These are phyloP conservation scores for Phytophthora hibernalis DNA, from an alignment of 352 stramenopile species.

Conservation along the genomic window DNA sequence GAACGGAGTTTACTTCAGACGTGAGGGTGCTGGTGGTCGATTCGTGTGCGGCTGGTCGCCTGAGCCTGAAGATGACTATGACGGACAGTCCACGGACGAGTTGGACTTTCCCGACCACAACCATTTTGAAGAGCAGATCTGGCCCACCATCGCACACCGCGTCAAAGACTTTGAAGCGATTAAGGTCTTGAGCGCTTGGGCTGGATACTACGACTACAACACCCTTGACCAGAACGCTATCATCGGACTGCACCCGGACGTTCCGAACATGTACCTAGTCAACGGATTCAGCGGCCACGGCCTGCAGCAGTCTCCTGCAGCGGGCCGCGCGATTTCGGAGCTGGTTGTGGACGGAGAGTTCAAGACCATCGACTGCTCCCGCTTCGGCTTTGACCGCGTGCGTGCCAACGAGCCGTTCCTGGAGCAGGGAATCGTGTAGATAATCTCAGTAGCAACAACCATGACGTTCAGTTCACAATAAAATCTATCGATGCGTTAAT, in stretches of 20 bases:
- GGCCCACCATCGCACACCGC: constrained; percentile 79
- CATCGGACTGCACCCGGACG: constrained; percentile 78
- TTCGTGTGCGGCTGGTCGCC: constrained; percentile 82
- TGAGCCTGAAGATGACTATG: constrained; percentile 59
- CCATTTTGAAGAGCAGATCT: constrained; percentile 82
- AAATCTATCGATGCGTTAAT: constrained; percentile 43
- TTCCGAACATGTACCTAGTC: constrained; percentile 84
- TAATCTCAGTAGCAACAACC: constrained; percentile 3
- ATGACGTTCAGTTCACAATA: constrained; percentile 17
- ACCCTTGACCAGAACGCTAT: constrained; percentile 90
- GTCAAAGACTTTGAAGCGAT: constrained; percentile 83
- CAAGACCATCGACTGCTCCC: constrained; percentile 76
- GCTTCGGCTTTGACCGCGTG: constrained; percentile 77
- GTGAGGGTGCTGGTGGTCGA: constrained; percentile 68
- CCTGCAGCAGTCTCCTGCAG: constrained; percentile 80
- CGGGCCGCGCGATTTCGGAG: constrained; percentile 78
- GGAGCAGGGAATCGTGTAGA: constrained; percentile 80
- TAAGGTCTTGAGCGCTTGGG: constrained; percentile 81
- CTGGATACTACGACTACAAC: constrained; percentile 91
- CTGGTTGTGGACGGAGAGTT: constrained; percentile 75
- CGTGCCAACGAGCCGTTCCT: constrained; percentile 75
- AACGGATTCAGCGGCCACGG: constrained; percentile 89
- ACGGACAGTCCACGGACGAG: constrained; percentile 71
- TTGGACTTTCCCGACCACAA: constrained; percentile 72
- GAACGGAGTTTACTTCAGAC: constrained; percentile 84